Evolutionary conservation across 768 basidiomycete genomes (phyloP), one percentile per base, ranked within the genome.

Genomic region (Leucosporidium creatinivorum): DNA sequence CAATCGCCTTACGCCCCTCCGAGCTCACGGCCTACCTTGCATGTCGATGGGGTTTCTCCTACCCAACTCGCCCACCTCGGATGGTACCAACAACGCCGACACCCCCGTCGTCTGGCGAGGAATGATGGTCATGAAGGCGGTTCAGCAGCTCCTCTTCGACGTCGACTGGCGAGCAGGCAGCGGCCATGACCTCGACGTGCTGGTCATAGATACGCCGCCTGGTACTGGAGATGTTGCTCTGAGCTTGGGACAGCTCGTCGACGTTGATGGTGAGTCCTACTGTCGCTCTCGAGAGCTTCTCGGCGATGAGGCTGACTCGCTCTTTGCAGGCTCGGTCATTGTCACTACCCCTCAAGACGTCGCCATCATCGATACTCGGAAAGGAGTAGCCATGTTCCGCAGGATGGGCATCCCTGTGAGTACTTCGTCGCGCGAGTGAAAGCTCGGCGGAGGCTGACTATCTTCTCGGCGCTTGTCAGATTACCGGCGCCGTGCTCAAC

Each of bases 31-130:
- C 19, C 74, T 97, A 3, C 87, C 89, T 21, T 89, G 89, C 73
- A 97, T 97, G 94, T 96, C 93, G 1, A 96, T 99, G 85, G 94
- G 93, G 4, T 99, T 92, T 77, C 84, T 99, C 18, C 83, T 98
- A 19, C 79, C 74, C 1, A 69, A 64, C 58, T 51, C 58, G 31
- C 87, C 89, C 1, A 79, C 65, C 4, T 61, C 58, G 19, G 58
- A 61, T 0, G 48, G 47, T 1, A 47, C 55, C 33, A 39, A 60
- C 31, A 80, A 63, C 62, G 82, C 82, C 47, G 91, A 93, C 75
- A 85, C 86, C 0, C 87, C 93, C 0, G 83, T 97, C 39, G 90
- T 94, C 36, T 99, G 94, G 94, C 84, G 94, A 30, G 94, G 94
- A 3, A 83, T 96, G 26, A 98, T 97, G 94, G 94, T 97, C 1